Percentiles rank a stretch among this genome's conserved stretches.
Conservation (phyloP, 202 grass and related monocot genomes). For the Carex sylvatica region DNA sequence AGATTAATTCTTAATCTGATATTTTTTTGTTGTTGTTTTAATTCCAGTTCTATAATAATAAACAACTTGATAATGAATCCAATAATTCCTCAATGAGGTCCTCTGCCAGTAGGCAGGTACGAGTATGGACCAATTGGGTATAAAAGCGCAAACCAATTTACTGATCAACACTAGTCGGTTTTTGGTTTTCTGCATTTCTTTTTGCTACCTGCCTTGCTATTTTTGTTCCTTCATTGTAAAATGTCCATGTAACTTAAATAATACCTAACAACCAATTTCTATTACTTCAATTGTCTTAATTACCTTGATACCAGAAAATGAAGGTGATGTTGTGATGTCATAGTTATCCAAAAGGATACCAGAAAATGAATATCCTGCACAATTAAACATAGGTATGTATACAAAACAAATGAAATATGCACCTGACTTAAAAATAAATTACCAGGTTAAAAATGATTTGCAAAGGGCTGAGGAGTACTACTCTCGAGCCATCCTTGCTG, state of each 20-base stretch:
- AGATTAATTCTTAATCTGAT: not conserved
- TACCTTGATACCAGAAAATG: not conserved
- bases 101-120: not conserved
- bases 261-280: not conserved
- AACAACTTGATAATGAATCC: not conserved
- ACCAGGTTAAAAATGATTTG: slow-evolving; percentile 56
- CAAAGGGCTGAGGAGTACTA: slow-evolving; percentile 86
- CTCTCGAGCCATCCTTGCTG: slow-evolving; percentile 76
- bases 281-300: not conserved
- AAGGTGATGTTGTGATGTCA: too few species aligned
- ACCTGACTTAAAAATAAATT: not conserved
- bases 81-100: not conserved
- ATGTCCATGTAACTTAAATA: not conserved
- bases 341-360: too few species aligned
- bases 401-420: not conserved
- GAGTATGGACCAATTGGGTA: not conserved
- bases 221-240: not conserved
- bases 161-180: not conserved
- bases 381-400: not conserved
- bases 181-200: not conserved
- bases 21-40: not conserved
- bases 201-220: not conserved
- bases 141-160: not conserved
- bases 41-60: not conserved
- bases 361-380: not conserved